Conservation (phyloP, 1,139 yeast species). For the Geotrichum candidum region DNA sequence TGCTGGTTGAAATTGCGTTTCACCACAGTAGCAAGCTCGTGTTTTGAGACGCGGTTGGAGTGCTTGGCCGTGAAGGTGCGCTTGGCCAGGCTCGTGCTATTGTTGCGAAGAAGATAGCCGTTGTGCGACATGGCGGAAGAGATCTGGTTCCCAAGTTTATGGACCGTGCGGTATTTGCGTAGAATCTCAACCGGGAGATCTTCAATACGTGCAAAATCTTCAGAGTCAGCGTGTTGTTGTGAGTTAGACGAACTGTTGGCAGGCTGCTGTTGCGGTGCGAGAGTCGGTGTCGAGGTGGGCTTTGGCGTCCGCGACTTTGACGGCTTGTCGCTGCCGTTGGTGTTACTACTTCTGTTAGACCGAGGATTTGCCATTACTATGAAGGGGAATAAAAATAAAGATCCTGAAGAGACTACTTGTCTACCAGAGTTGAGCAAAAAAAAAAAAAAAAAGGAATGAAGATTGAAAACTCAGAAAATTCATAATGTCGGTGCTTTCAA, state of each 20-base stretch:
- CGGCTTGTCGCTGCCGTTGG: slow-evolving; percentile 4
- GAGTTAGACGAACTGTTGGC: slow-evolving; percentile 17
- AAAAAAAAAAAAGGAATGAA: not conserved
- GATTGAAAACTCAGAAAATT: not conserved
- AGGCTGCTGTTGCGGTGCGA: not conserved
- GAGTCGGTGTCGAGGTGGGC: slow-evolving; percentile 5
- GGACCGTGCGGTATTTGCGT: slow-evolving; percentile 51
- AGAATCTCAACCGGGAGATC: slow-evolving; percentile 49
- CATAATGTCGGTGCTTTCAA: not conserved
- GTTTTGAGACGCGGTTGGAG: slow-evolving; percentile 45
- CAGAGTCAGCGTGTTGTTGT: not conserved
- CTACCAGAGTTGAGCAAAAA: not conserved
- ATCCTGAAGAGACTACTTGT: not conserved
- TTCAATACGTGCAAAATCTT: slow-evolving; percentile 47
- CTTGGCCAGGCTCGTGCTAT: slow-evolving; percentile 59
- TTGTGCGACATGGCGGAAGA: slow-evolving; percentile 52
- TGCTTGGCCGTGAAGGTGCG: slow-evolving; percentile 44
- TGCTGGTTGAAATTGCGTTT: slow-evolving; percentile 58
- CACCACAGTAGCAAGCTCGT: slow-evolving; percentile 50
- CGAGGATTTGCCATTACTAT: slow-evolving; percentile 6
- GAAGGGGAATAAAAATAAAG: not conserved
- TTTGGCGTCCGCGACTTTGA: slow-evolving; percentile 6
- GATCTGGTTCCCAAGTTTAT: slow-evolving; percentile 37
- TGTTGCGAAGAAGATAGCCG: slow-evolving; percentile 56
- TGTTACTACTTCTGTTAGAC: not conserved